Evolutionary conservation across 352 stramenopile species (phyloP).

Genomic region (Pythium myriotylum): DNA sequence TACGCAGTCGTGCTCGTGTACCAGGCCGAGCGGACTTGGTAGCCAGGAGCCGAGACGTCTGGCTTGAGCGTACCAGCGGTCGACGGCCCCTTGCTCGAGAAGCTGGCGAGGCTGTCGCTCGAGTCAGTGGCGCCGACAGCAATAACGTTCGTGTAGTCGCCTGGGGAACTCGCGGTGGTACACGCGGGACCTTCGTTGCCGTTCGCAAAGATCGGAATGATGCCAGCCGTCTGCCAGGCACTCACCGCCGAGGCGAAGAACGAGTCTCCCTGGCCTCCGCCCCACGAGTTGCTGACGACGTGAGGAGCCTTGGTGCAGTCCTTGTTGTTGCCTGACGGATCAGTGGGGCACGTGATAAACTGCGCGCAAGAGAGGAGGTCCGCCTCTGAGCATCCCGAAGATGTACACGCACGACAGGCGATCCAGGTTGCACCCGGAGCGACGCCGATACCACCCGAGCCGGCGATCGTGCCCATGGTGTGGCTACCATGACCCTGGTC

Average conservation of each 20-base stretch:
- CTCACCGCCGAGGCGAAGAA: conserved; percentile 13
- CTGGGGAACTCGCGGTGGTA: conserved; percentile 14
- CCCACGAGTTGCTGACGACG: conserved; percentile 34
- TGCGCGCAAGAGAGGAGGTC: conserved; percentile 27
- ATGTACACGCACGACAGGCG: conserved; percentile 4
- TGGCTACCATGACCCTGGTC: conserved; percentile 22
- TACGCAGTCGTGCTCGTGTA: conserved; percentile 16
- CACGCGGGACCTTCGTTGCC: conserved; percentile 28
- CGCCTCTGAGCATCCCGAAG: conserved; percentile 18
- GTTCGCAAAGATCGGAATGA: conserved; percentile 31
- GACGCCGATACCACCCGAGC: conserved; percentile 8
- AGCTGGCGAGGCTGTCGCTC: conserved; percentile 10
- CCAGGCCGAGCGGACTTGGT: conserved; percentile 13
- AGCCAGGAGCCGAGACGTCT: conserved; percentile 20
- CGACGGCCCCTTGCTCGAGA: conserved; percentile 23
- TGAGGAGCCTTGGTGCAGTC: conserved; percentile 23
- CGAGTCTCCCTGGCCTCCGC: conserved; percentile 15
- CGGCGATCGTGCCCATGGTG: conserved; percentile 10
- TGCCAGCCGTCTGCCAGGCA: conserved; percentile 28
- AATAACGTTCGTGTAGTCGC: conserved; percentile 29
- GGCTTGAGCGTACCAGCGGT: conserved; percentile 26
- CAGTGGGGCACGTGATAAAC: conserved; percentile 34
- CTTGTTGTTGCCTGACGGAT: conserved; percentile 8
- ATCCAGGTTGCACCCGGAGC: conserved; percentile 18
- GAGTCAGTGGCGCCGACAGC: conserved; percentile 22